These are phyloP conservation scores for Globisporangium cystogenes DNA, from an alignment of 352 stramenopile genomes.

Conservation along the genomic window DNA sequence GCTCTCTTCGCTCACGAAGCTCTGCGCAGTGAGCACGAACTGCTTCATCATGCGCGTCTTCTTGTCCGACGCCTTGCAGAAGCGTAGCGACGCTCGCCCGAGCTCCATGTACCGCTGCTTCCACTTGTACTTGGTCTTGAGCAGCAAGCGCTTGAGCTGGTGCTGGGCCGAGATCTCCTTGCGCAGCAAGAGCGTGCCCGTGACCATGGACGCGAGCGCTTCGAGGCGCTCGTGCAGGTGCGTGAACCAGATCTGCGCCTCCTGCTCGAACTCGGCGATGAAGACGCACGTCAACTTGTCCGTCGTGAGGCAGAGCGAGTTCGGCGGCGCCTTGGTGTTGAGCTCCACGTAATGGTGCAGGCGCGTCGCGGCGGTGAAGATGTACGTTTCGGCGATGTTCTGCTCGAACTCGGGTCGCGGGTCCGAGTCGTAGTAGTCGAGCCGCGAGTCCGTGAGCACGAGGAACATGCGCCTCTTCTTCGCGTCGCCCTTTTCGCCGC, in stretches of 20 bases:
- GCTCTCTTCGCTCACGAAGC: slow-evolving; percentile 49
- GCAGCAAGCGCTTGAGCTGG: slow-evolving; percentile 44
- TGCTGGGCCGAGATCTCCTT: slow-evolving; percentile 41
- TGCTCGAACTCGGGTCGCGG: slow-evolving; percentile 54
- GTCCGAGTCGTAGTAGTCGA: slow-evolving; percentile 66
- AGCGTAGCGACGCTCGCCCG: slow-evolving; percentile 43
- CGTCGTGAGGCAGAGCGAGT: slow-evolving; percentile 61
- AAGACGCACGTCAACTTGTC: slow-evolving; percentile 57
- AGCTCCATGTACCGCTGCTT: slow-evolving; percentile 50
- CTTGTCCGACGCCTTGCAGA: slow-evolving; percentile 36
- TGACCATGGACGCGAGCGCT: slow-evolving; percentile 43
- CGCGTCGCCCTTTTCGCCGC: slow-evolving; percentile 30
- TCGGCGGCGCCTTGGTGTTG: slow-evolving; percentile 37
- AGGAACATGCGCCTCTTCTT: slow-evolving; percentile 63
- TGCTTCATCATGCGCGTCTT: slow-evolving; percentile 61
- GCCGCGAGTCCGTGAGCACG: slow-evolving; percentile 66
- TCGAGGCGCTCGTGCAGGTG: slow-evolving; percentile 48
- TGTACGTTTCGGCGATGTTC: slow-evolving; percentile 46
- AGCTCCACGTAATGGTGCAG: slow-evolving; percentile 62
- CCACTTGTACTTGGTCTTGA: slow-evolving; percentile 71
- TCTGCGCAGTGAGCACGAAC: slow-evolving; percentile 49
- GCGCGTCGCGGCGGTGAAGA: slow-evolving; percentile 37
- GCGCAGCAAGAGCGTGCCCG: slow-evolving; percentile 38
- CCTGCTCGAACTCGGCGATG: slow-evolving; percentile 40
- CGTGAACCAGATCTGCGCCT: slow-evolving; percentile 40